A percentile compares a stretch with the other conserved stretches of the same genome.
Evolutionary conservation across 1,284 basidiomycete genomes (phyloP).

Genomic region (Inonotus obliquus): DNA sequence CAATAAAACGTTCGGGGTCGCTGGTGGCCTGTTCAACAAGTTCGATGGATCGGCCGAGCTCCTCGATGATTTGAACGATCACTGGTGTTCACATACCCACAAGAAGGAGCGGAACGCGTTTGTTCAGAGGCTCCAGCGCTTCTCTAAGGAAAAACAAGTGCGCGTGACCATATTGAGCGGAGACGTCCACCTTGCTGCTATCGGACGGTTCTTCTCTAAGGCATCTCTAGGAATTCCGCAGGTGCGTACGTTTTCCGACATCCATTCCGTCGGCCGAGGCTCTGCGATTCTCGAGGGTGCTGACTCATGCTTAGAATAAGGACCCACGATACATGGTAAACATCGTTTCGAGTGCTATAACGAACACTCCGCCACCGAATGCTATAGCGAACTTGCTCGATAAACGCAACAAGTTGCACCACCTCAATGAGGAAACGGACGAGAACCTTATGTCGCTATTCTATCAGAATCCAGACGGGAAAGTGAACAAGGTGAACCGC

Average conservation of each 20-base stretch:
- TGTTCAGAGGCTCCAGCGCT: slow-evolving; percentile 29
- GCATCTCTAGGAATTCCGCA: slow-evolving; percentile 24
- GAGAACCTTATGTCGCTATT: slow-evolving; percentile 28
- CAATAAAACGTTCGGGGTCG: slow-evolving; percentile 22
- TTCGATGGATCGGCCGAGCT: slow-evolving; percentile 32
- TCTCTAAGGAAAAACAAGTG: slow-evolving; percentile 26
- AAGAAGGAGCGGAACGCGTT: slow-evolving; percentile 40
- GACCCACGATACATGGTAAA: slow-evolving; percentile 34
- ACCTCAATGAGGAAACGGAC: slow-evolving; percentile 35
- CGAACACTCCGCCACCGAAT: slow-evolving; percentile 35
- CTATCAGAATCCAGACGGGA: slow-evolving; percentile 19
- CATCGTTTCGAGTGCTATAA: slow-evolving; percentile 32
- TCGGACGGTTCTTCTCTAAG: slow-evolving; percentile 25
- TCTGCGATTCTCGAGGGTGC: neutral
- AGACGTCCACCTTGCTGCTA: slow-evolving; percentile 30
- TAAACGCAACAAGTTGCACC: slow-evolving; percentile 28
- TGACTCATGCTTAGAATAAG: slow-evolving; percentile 20
- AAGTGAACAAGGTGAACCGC: slow-evolving; percentile 17
- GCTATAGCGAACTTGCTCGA: slow-evolving; percentile 32
- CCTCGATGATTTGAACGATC: slow-evolving; percentile 34
- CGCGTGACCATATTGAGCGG: slow-evolving; percentile 33
- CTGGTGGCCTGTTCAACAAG: slow-evolving; percentile 24
- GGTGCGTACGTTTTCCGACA: slow-evolving; percentile 8
- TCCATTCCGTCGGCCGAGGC: neutral
- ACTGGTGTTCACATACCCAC: slow-evolving; percentile 32